A percentile compares a stretch with the other conserved stretches of the same genome.
phyloP scores from a whole-genome alignment of 202 grass and related monocot genomes.

The Schoenoplectus triqueter region DNA sequence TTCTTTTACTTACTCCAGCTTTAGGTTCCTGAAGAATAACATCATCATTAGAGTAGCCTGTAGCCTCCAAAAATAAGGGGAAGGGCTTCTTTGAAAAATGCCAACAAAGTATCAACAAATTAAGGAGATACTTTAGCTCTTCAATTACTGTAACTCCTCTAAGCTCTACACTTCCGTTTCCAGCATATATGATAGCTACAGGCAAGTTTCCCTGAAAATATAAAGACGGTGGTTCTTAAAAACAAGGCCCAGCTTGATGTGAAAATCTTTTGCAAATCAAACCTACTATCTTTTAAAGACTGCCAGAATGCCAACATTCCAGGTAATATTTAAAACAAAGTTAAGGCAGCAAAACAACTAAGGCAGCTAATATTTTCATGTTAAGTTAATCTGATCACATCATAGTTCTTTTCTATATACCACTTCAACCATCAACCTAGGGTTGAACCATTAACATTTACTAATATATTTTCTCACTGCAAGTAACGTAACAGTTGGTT shows the following conservation, averaged over 20 bases:
- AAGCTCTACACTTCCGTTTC: conserved; percentile 76
- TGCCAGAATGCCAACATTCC: not conserved
- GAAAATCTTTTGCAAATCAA: not conserved
- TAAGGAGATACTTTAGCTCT: conserved; percentile 79
- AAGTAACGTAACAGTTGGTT: not conserved
- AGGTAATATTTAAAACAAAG: too few relatives aligned
- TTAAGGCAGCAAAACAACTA: too few relatives aligned
- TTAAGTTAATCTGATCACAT: not conserved
- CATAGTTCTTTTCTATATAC: conserved; percentile 2
- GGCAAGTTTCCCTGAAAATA: conserved; percentile 76
- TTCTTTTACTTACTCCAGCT: conserved; percentile 81
- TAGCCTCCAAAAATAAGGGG: conserved; percentile 74
- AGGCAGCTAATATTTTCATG: not conserved
- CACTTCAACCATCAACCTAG: not conserved
- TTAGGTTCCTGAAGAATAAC: conserved; percentile 97
- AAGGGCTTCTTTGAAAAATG: conserved; percentile 96
- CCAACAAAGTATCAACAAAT: conserved; percentile 90
- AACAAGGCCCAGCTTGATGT: not conserved
- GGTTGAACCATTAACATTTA: not conserved
- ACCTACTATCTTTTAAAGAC: not conserved
- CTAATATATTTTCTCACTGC: not conserved
- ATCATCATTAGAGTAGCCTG: conserved; percentile 65
- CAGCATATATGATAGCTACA: conserved; percentile 90
- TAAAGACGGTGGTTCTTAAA: not conserved
- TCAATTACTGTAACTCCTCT: conserved; percentile 73